These are phyloP conservation scores for Chrysoporthe austroafricana DNA, from an alignment of 2,329 filamentous ascomycete genomes.

Conservation along the genomic window DNA sequence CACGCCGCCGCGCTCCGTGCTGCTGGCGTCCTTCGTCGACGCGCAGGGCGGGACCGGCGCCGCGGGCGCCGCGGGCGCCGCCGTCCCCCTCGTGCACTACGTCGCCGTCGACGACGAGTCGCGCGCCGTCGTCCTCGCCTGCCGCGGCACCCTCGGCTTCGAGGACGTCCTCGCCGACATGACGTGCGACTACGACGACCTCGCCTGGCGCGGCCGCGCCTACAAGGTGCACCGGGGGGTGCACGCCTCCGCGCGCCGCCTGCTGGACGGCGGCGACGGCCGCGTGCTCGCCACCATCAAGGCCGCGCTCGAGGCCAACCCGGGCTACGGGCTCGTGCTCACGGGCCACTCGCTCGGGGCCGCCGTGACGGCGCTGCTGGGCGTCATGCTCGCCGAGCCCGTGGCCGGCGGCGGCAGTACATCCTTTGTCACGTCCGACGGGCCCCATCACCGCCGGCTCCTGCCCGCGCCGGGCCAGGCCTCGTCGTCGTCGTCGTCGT, in stretches of 20 bases:
- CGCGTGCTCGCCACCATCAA: constrained; percentile 68
- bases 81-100: constrained; percentile 74
- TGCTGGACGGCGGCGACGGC: constrained; percentile 70
- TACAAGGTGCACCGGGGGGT: constrained; percentile 78
- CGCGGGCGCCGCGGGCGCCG: constrained; percentile 65
- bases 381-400: constrained; percentile 72
- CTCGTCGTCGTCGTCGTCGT: no score
- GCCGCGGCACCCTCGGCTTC: constrained; percentile 72
- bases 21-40: constrained; percentile 73
- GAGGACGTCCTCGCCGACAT: constrained; percentile 75
- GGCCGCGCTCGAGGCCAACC: constrained; percentile 67
- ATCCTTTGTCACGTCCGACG: constrained; percentile 65
- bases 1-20: constrained; percentile 59
- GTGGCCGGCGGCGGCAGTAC: constrained; percentile 48
- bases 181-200: constrained; percentile 73
- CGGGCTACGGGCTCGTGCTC: constrained; percentile 70
- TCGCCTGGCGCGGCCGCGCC: constrained; percentile 63
- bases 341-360: constrained; percentile 73
- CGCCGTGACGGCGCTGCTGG: constrained; percentile 70
- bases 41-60: constrained; percentile 69
- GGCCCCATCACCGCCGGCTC: constrained; percentile 50
- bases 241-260: constrained; percentile 69
- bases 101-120: constrained; percentile 73
- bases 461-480: constrained; percentile 32
- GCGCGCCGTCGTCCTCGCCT: constrained; percentile 73